Evolutionary conservation across 345 rosid genomes (phyloP), one percentile per base, ranked within the genome.

Genomic region (Dipteronia dyeriana): DNA sequence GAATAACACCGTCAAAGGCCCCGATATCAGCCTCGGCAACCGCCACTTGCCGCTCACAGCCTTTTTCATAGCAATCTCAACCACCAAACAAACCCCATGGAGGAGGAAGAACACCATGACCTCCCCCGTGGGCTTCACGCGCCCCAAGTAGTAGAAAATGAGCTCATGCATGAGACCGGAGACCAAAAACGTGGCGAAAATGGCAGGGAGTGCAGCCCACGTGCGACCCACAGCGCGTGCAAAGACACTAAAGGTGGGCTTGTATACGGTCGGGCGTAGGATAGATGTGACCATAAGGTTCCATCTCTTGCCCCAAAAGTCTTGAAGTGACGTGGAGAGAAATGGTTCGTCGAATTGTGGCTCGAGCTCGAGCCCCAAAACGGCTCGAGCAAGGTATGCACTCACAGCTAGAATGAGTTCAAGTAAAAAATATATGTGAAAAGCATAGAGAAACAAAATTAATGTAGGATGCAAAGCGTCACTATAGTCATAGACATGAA

Each of bases 241-340:
- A 43, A 59, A 49, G 31, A 81, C 2, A 1, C 76, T 9, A 0
- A 82, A 74, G 19, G 25, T 70, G 0, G 94, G 94, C 13, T 87
- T 84, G 73, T 90, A 90, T 0, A 93, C 88, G 11, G 97, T 84
- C 1, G 91, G 90, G 19, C 82, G 88, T 0, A 93, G 71, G 82
- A 91, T 90, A 4, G 84, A 41, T 0, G 86, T 39, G 72, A 90
- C 94, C 87, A 78, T 82, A 26, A 94, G 77, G 80, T 94, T 94
- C 95, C 97, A 90, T 78, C 94, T 81, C 45, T 70, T 81, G 5
- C 97, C 94, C 98, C 94, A 91, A 22, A 94, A 91, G 51, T 94
- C 95, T 8, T 91, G 97, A 0, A 93, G 84, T 0, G 98, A 91
- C 0, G 98, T 85, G 0, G 94, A 76, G 12, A 92, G 82, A 75